Evolutionary conservation across 306 rosid genomes (phyloP), one percentile per base, ranked within the genome.

Genomic region (Acacia melanoxylon): DNA sequence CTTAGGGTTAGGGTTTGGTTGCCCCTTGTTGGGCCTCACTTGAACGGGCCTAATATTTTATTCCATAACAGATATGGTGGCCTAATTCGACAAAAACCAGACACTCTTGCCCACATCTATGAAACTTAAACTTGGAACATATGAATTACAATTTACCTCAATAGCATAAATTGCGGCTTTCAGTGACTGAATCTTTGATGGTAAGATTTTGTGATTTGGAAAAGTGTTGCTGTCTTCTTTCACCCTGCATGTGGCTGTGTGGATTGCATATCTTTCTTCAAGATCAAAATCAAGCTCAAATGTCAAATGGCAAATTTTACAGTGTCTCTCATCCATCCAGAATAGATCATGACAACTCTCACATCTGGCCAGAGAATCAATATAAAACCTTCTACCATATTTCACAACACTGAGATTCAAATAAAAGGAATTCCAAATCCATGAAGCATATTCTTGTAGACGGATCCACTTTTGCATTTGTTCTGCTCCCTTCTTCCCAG

Each of bases 271-370:
- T 86, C 88, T 92, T 89, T 95, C 99, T 86, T 95, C 99, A 67
- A 92, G 88, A 83, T 92, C 97, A 87, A 95, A 86, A 87, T 95
- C 96, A 85, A 95, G 94, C 87, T 95, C 99, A 88, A 95, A 95
- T 74, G 99, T 95, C 80, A 84, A 85, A 86, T 95, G 99, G 84
- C 99, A 95, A 82, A 93, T 83, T 83, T 85, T 91, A 86, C 99
- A 95, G 85, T 95, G 99, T 82, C 90, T 95, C 91, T 95, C 99
- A 78, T 92, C 96, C 86, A 93, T 92, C 99, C 98, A 93, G 85
- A 86, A 95, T 72, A 95, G 88, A 88, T 95, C 98, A 69, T 93
- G 97, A 87, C 99, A 95, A 78, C 94, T 88, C 83, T 87, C 92
- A 76, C 99, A 95, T 89, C 93, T 91, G 62, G 91, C 87, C 75